Evolutionary conservation across 1,139 yeast species (phyloP).

Genomic region (Magnusiomyces clavatus): DNA sequence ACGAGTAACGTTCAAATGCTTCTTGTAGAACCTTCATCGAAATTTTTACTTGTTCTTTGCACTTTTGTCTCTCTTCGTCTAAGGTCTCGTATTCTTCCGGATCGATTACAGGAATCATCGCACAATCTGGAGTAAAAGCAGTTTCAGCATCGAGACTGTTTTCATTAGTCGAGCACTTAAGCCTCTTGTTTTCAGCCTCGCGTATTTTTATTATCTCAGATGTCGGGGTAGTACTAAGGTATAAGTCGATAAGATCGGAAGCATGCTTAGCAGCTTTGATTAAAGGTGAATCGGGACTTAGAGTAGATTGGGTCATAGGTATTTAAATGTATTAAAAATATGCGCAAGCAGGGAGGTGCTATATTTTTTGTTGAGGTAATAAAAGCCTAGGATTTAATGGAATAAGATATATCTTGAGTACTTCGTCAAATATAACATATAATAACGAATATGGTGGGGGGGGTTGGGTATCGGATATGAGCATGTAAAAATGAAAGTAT

Average conservation of each 20-base stretch:
- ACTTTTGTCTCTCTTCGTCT: background rate
- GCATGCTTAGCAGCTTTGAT: constrained; percentile 4
- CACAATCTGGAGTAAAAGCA: background rate
- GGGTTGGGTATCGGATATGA: background rate
- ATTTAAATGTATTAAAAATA: background rate
- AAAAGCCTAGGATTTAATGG: no score
- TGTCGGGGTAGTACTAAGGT: background rate
- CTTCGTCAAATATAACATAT: no score
- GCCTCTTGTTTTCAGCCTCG: background rate
- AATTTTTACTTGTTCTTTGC: constrained; percentile 29
- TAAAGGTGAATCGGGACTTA: background rate
- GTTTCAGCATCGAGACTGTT: background rate
- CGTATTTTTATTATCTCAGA: background rate
- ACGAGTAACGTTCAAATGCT: constrained; percentile 30
- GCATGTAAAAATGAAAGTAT: no score
- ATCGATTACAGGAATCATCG: background rate
- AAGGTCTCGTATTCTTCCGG: background rate
- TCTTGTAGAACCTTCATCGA: constrained; percentile 30
- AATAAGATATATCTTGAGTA: no score
- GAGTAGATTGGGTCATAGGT: constrained; percentile 1
- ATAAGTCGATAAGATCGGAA: constrained; percentile 3
- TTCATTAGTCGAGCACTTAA: background rate
- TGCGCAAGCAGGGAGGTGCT: no score
- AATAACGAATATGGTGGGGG: no score
- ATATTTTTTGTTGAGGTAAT: no score